Evolutionary conservation across 495 filamentous ascomycete genomes (phyloP), one percentile per base, ranked within the genome.

Genomic region (Apiosordaria backusii): DNA sequence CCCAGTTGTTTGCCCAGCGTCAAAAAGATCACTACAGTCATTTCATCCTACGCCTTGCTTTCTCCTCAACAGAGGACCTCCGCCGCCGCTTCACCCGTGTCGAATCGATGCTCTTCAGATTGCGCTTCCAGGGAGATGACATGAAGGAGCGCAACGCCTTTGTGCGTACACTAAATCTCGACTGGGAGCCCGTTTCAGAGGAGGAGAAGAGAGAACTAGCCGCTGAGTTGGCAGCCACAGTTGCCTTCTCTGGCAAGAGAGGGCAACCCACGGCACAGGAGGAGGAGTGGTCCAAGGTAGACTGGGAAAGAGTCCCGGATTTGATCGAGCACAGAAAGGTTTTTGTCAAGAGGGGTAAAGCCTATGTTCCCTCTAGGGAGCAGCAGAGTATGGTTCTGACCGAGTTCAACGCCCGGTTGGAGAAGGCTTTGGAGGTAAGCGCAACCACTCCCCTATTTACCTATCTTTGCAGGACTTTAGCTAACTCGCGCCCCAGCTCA

Each of bases 1-100:
- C 84, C 25, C 69, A 82, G 50, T 77, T 92, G 65, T 82, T 82
- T 62, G 81, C 85, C 62, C 90, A 99, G 79, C 87, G 96, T 21
- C 90, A 92, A 78, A 96, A 93, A 77, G 96, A 99, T 71, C 96
- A 99, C 77, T 99, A 99, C 77, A 92, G 89, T 59, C 96, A 99
- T 77, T 99, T 97, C 75, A 98, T 97, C 70, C 87, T 99, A 21
- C 90, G 96, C 0, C 84, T 99, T 35, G 96, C 96, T 6, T 99
- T 99, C 71, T 87, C 92, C 3, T 86, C 87, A 7, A 97, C 93
- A 0, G 93, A 97, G 72, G 96, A 97, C 73, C 82, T 98, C 45
- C 87, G 95, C n/a, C 86, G 89, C 65, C 88, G 95, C 57, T 99
- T 98, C 72, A 84, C 86, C 21, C 86, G 92, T 52, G 87, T 94